These are phyloP conservation scores for Fusarium humuli DNA, from an alignment of 2,329 filamentous ascomycete species.

Conservation along the genomic window DNA sequence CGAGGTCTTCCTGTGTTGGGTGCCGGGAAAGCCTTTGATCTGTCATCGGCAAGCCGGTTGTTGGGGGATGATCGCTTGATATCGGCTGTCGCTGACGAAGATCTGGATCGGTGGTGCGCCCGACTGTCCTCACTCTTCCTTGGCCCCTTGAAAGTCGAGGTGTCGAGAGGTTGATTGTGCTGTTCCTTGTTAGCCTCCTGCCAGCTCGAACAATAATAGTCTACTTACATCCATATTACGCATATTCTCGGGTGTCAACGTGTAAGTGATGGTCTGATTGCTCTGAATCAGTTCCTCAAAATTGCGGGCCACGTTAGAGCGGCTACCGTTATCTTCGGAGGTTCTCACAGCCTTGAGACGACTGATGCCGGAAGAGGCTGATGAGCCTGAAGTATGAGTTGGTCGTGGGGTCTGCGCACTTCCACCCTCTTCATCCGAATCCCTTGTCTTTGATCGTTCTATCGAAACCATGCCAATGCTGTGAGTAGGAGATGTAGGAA, in stretches of 20 bases:
- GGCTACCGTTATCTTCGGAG: slow-evolving; percentile 67
- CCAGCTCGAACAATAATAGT: too few species aligned
- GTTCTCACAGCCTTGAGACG: slow-evolving; percentile 66
- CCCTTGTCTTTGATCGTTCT: slow-evolving; percentile 52
- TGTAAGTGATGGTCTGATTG: slow-evolving; percentile 85
- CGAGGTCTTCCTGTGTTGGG: slow-evolving; percentile 39
- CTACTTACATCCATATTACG: slow-evolving; percentile 76
- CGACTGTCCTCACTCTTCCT: slow-evolving; percentile 62
- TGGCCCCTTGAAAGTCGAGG: slow-evolving; percentile 55
- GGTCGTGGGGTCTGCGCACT: slow-evolving; percentile 50
- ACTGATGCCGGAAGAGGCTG: slow-evolving; percentile 61
- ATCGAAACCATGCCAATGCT: slow-evolving; percentile 56
- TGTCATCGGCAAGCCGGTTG: slow-evolving; percentile 38
- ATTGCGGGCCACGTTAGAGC: slow-evolving; percentile 70
- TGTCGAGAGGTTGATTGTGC: slow-evolving; percentile 57
- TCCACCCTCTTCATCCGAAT: slow-evolving; percentile 51
- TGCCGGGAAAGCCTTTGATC: slow-evolving; percentile 38
- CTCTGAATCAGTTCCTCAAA: slow-evolving; percentile 86
- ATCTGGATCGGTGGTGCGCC: slow-evolving; percentile 58
- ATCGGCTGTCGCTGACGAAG: slow-evolving; percentile 59
- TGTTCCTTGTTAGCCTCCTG: slow-evolving; percentile 45
- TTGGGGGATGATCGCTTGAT: slow-evolving; percentile 48
- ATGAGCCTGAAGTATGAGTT: slow-evolving; percentile 63
- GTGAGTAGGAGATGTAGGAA: slow-evolving; percentile 44
- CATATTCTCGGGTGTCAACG: slow-evolving; percentile 83